A percentile compares a stretch with the other conserved stretches of the same genome.
Evolutionary conservation across 148 eudicot genomes (phyloP).

Genomic region (Chenopodium berlandieri): DNA sequence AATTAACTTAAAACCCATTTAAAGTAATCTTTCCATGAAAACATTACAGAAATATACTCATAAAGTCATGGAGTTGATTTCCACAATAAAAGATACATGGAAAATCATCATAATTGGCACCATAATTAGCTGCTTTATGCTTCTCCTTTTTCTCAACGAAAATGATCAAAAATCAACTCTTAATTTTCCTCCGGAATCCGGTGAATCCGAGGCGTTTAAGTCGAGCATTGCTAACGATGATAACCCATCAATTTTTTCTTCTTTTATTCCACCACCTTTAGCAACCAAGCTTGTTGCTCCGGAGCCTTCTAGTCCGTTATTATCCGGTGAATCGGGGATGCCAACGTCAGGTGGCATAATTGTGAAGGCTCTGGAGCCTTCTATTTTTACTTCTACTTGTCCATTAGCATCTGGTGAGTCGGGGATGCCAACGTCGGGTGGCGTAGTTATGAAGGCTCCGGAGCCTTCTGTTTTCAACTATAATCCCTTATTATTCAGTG

Average conservation of each 20-base stretch:
- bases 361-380: neutral
- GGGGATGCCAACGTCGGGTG: neutral
- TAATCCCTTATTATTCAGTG: neutral
- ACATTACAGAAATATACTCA: neutral
- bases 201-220: neutral
- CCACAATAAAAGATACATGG: neutral
- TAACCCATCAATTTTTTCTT: neutral
- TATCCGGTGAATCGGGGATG: neutral
- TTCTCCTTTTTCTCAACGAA: neutral
- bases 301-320: neutral
- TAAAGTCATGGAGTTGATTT: neutral
- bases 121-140: neutral
- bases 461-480: neutral
- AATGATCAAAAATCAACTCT: neutral
- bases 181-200: neutral
- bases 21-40: neutral
- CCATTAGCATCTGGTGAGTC: too few species aligned
- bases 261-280: neutral
- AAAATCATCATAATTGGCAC: slow-evolving; percentile 1
- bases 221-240: neutral
- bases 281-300: neutral
- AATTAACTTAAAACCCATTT: neutral
- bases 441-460: neutral
- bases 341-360: neutral
- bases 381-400: neutral